phyloP scores from a whole-genome alignment of 2,329 filamentous ascomycete genomes.

The Botryotinia narcissicola region DNA sequence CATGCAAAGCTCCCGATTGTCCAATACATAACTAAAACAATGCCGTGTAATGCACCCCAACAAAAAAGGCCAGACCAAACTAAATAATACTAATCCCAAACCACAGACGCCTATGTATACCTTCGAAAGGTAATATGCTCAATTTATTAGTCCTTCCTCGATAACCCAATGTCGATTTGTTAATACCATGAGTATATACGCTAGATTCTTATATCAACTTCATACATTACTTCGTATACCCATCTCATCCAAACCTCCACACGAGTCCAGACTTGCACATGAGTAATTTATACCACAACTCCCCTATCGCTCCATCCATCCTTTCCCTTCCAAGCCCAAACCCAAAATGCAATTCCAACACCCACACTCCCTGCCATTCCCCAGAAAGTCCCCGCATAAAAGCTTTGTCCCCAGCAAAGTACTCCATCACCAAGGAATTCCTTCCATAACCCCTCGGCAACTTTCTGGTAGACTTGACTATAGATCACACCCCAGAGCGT shows the following conservation, averaged over 20 bases:
- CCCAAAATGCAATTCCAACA: constrained; percentile 68
- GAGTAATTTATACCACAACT: constrained; percentile 56
- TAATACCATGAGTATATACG: not conserved
- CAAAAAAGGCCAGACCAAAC: not conserved
- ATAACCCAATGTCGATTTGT: not conserved
- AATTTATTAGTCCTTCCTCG: not conserved
- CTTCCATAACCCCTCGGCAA: constrained; percentile 49
- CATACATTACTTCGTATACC: not conserved
- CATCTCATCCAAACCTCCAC: not conserved
- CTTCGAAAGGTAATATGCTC: not conserved
- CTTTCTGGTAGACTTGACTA: constrained; percentile 72
- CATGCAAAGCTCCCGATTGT: not conserved
- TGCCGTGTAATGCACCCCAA: not conserved
- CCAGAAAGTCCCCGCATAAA: constrained; percentile 83
- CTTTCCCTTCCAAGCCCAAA: constrained; percentile 74
- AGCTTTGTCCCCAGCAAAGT: constrained; percentile 77
- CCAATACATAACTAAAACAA: not conserved
- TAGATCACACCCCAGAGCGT: constrained; percentile 92
- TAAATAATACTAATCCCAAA: not conserved
- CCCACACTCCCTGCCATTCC: constrained; percentile 78
- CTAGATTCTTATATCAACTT: not conserved
- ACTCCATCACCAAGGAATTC: constrained; percentile 44
- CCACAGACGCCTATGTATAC: not conserved
- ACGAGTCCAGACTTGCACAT: not conserved
- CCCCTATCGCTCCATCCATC: constrained; percentile 74